Evolutionary conservation across 129 eudicot species (phyloP).

Genomic region (Kitagawia praeruptora): DNA sequence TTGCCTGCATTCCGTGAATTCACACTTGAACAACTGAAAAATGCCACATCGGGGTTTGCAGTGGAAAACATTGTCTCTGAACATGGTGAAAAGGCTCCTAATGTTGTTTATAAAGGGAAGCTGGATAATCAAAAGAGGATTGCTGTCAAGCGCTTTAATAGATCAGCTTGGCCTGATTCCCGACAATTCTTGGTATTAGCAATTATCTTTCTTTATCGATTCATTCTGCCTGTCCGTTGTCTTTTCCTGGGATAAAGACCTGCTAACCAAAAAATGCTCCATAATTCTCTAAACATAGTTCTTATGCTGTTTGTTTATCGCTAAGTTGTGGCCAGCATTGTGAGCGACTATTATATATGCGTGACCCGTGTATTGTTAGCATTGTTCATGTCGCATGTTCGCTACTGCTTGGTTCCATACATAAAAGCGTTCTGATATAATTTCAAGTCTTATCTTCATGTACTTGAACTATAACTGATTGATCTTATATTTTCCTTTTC

Average conservation of each 20-base stretch:
- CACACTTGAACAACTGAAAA: conserved; percentile 55
- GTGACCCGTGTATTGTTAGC: background rate
- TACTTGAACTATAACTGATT: background rate
- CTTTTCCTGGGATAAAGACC: background rate
- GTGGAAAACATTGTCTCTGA: conserved; percentile 65
- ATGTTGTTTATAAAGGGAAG: conserved; percentile 63
- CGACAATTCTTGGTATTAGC: conserved; percentile 50
- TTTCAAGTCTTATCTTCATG: background rate
- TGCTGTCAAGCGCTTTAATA: conserved; percentile 56
- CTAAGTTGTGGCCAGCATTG: background rate
- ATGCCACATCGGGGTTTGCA: conserved; percentile 64
- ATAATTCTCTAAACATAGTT: background rate
- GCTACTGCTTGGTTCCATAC: background rate
- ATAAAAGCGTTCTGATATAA: background rate
- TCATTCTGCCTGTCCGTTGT: background rate
- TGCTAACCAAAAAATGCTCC: background rate
- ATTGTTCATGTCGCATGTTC: background rate
- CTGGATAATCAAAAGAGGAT: conserved; percentile 59
- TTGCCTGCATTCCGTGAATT: conserved; percentile 46
- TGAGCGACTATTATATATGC: background rate
- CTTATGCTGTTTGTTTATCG: background rate
- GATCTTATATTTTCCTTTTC: background rate
- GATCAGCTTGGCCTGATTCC: conserved; percentile 68
- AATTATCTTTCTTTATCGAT: background rate
- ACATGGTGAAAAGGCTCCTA: conserved; percentile 68